These are phyloP conservation scores for Acanthamoeba polyphaga DNA, from an alignment of 208 protist species.

Conservation along the genomic window DNA sequence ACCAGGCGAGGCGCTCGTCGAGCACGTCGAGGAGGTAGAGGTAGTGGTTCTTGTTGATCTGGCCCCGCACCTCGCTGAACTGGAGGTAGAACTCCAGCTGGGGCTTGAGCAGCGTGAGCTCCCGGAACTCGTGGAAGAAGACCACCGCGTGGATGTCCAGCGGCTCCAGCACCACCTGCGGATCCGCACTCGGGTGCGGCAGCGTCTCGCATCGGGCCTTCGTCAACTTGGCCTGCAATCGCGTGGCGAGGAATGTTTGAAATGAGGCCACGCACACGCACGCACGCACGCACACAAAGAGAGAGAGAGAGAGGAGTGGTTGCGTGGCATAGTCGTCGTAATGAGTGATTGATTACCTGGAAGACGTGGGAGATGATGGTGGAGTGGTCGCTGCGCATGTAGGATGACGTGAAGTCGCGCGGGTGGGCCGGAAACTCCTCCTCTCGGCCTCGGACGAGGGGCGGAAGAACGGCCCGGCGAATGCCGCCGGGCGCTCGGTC, in stretches of 20 bases:
- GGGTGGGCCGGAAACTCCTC: constrained; percentile 28
- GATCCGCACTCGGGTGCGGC: neutral
- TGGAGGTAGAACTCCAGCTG: constrained; percentile 64
- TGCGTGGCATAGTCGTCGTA: neutral
- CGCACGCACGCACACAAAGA: no score
- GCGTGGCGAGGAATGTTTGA: neutral
- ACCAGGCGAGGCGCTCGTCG: constrained; percentile 65
- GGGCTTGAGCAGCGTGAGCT: constrained; percentile 43
- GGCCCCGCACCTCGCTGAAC: constrained; percentile 23
- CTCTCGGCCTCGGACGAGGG: constrained; percentile 3
- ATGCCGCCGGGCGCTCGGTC: constrained; percentile 25
- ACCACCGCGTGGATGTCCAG: constrained; percentile 6
- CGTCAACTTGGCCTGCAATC: neutral
- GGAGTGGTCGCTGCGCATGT: constrained; percentile 14
- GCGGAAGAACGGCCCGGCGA: neutral
- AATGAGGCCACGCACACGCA: no score
- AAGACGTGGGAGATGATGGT: constrained; percentile 62
- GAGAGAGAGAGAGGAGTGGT: no score
- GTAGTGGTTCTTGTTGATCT: constrained; percentile 73
- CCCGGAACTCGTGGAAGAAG: constrained; percentile 66
- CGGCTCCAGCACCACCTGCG: constrained; percentile 8
- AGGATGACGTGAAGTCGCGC: constrained; percentile 53
- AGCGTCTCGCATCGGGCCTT: constrained; percentile 16
- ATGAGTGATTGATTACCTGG: neutral
- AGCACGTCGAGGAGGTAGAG: constrained; percentile 53